A percentile compares a stretch with the other conserved stretches of the same genome.
phyloP scores from a whole-genome alignment of 805 yeast genomes.

The Candida bentonensis region DNA sequence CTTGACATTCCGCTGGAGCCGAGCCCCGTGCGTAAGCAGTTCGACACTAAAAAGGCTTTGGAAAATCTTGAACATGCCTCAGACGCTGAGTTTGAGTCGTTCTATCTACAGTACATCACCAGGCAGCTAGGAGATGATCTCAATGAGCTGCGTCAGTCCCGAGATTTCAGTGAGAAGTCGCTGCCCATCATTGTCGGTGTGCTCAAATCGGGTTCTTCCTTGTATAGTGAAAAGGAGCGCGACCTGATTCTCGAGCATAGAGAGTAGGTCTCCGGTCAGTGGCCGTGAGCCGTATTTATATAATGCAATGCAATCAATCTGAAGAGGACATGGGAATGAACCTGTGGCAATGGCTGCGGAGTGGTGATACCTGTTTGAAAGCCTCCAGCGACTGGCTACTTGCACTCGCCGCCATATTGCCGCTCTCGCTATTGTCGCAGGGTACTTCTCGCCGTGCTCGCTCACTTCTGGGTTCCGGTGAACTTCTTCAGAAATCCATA shows the following conservation, averaged over 20 bases:
- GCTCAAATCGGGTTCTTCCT: constrained; percentile 23
- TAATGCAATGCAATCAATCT: background rate
- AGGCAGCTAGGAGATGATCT: constrained; percentile 34
- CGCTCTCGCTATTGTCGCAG: too few relatives aligned
- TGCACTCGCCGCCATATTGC: too few relatives aligned
- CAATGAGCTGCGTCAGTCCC: constrained; percentile 27
- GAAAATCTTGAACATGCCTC: background rate
- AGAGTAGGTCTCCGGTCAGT: background rate
- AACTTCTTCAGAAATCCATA: background rate
- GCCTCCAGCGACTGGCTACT: too few relatives aligned
- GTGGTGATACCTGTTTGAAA: background rate
- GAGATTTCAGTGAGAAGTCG: constrained; percentile 26
- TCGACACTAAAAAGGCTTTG: background rate
- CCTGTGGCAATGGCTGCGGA: background rate
- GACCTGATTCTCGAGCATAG: constrained; percentile 6
- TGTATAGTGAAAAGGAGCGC: constrained; percentile 21
- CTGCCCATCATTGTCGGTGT: constrained; percentile 21
- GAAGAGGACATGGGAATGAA: background rate
- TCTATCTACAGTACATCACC: constrained; percentile 26
- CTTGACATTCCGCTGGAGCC: constrained; percentile 6
- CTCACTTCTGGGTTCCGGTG: background rate
- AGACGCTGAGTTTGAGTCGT: constrained; percentile 9
- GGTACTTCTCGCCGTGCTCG: too few relatives aligned
- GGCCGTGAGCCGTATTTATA: background rate
- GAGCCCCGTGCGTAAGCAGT: constrained; percentile 11